Conservation (phyloP, 2,329 filamentous ascomycete genomes). For the Ophiostoma australiae region DNA sequence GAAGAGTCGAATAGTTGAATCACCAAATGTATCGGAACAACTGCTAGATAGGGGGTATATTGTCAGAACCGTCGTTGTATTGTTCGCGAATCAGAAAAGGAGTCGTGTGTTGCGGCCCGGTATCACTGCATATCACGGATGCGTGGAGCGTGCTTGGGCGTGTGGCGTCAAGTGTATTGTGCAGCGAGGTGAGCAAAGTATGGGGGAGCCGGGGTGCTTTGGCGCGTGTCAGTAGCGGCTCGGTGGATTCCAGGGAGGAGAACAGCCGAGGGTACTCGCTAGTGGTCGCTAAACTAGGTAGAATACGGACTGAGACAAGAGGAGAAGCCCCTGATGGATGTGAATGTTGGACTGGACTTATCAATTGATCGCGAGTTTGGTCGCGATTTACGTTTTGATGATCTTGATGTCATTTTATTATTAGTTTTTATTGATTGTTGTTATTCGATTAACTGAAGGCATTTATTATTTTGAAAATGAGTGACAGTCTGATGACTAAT, state of each 20-base stretch:
- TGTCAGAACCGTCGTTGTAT: background rate
- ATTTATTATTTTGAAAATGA: background rate
- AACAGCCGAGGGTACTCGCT: slow-evolving; percentile 10
- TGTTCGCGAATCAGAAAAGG: background rate
- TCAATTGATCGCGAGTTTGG: background rate
- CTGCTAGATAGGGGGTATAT: background rate
- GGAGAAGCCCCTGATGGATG: background rate
- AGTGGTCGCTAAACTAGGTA: background rate
- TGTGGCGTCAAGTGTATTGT: background rate
- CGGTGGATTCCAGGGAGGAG: slow-evolving; percentile 12
- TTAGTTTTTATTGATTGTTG: background rate
- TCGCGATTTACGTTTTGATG: background rate
- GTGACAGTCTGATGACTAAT: background rate
- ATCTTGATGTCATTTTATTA: background rate
- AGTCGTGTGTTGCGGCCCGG: slow-evolving; percentile 8
- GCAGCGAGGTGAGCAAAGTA: background rate
- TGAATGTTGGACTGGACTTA: background rate
- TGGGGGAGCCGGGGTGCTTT: slow-evolving; percentile 4
- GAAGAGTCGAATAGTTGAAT: background rate
- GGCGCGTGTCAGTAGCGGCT: slow-evolving; percentile 7
- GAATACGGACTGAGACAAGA: background rate
- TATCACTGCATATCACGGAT: slow-evolving; percentile 5
- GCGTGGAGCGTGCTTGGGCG: slow-evolving; percentile 1
- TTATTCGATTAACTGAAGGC: background rate
- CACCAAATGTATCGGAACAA: background rate